Percentiles rank a stretch among this genome's conserved stretches.
Conservation (phyloP, 495 filamentous ascomycete species). For the Xylaria intraflava region DNA sequence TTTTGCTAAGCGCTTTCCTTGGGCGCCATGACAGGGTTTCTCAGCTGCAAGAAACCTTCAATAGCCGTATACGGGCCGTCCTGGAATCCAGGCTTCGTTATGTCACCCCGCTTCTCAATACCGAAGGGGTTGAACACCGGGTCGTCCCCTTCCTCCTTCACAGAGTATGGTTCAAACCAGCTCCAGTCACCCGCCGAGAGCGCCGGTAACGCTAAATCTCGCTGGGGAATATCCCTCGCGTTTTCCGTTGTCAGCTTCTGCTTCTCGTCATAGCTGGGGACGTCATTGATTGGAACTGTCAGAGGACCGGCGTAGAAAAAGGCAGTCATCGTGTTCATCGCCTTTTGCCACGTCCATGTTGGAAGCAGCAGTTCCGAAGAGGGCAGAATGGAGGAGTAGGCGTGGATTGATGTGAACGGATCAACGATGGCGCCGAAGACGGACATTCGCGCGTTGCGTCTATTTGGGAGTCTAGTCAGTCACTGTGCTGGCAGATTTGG, state of each 20-base stretch:
- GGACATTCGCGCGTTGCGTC: slow-evolving; percentile 14
- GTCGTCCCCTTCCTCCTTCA: not conserved
- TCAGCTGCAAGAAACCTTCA: slow-evolving; percentile 42
- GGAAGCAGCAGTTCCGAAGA: slow-evolving; percentile 29
- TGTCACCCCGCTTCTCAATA: slow-evolving; percentile 19
- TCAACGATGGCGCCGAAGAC: slow-evolving; percentile 37
- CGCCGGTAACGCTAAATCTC: slow-evolving; percentile 19
- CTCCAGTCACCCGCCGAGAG: slow-evolving; percentile 38
- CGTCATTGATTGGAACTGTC: slow-evolving; percentile 22
- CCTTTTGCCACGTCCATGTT: slow-evolving; percentile 37
- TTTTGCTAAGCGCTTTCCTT: slow-evolving; percentile 2
- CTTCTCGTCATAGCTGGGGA: slow-evolving; percentile 17
- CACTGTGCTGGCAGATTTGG: too few species aligned
- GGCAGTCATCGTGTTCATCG: slow-evolving; percentile 38
- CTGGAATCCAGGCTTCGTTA: slow-evolving; percentile 25
- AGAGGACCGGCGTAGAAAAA: slow-evolving; percentile 43
- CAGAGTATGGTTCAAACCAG: slow-evolving; percentile 43
- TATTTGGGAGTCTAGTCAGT: too few species aligned
- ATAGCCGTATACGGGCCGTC: slow-evolving; percentile 35
- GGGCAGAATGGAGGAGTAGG: slow-evolving; percentile 36
- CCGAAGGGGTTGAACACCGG: slow-evolving; percentile 20
- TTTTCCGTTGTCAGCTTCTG: slow-evolving; percentile 12
- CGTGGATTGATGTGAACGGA: slow-evolving; percentile 39
- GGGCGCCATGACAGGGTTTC: slow-evolving; percentile 17
- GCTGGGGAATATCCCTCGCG: not conserved